Percentiles rank a stretch among this genome's conserved stretches.
Evolutionary conservation across 1,284 basidiomycete species (phyloP).

Genomic region (Baeospora myosura): DNA sequence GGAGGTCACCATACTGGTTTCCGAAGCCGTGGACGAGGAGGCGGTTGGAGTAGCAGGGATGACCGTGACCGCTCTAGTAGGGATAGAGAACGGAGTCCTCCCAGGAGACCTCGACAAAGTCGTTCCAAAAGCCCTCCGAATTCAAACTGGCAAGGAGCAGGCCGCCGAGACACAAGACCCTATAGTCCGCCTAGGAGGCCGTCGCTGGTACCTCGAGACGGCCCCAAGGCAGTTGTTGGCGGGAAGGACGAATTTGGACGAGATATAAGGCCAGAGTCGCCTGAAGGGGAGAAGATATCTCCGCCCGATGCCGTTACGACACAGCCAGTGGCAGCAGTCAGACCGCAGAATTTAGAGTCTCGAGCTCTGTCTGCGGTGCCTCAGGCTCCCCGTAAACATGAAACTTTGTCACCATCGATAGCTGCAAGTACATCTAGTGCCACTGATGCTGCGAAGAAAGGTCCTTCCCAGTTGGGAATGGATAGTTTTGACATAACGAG

Average conservation of each 20-base stretch:
- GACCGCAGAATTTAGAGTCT: slow-evolving; percentile 12
- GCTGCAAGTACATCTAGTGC: slow-evolving; percentile 44
- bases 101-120: slow-evolving; percentile 41
- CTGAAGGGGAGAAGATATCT: too few relatives aligned
- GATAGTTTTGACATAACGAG: slow-evolving; percentile 58
- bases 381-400: slow-evolving; percentile 31
- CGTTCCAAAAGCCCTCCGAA: slow-evolving; percentile 65
- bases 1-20: slow-evolving; percentile 24
- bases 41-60: slow-evolving; percentile 32
- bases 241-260: slow-evolving; percentile 76
- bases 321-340: slow-evolving; percentile 16
- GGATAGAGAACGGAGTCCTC: slow-evolving; percentile 37
- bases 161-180: slow-evolving; percentile 39
- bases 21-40: slow-evolving; percentile 14
- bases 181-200: slow-evolving; percentile 52
- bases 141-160: slow-evolving; percentile 32
- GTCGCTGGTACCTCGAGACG: slow-evolving; percentile 19
- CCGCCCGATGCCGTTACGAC: slow-evolving; percentile 17
- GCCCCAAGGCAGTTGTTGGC: slow-evolving; percentile 18
- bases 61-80: slow-evolving; percentile 34
- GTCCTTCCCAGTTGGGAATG: slow-evolving; percentile 36
- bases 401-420: slow-evolving; percentile 44
- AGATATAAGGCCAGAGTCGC: slow-evolving; percentile 55
- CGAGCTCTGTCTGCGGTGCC: slow-evolving; percentile 28
- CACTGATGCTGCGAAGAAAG: slow-evolving; percentile 22